phyloP scores from a whole-genome alignment of 306 rosid species.

The Senna siamea region DNA sequence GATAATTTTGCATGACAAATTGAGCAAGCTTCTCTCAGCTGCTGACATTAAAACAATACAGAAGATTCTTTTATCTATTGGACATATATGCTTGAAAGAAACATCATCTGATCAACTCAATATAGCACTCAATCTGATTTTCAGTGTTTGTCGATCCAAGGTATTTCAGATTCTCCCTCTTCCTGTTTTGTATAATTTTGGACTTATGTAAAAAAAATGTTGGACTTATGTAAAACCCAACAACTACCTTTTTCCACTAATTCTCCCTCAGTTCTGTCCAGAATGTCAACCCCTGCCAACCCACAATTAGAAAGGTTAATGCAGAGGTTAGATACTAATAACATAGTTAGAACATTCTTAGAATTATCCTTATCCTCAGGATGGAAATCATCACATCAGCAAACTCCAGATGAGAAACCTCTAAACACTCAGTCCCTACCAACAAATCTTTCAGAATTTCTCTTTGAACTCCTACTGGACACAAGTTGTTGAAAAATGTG shows the following conservation, averaged over 20 bases:
- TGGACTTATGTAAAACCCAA: not conserved
- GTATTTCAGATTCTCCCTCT: slow-evolving; percentile 43
- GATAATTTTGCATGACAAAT: slow-evolving; percentile 59
- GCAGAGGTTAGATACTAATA: not conserved
- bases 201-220: slow-evolving; percentile 7
- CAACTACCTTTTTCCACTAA: no score
- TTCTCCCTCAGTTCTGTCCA: no score
- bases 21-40: slow-evolving; percentile 74
- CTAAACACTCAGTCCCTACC: not conserved
- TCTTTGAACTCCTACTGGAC: not conserved
- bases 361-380: not conserved
- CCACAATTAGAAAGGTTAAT: not conserved
- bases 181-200: slow-evolving; percentile 17
- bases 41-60: slow-evolving; percentile 82
- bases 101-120: slow-evolving; percentile 71
- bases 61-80: slow-evolving; percentile 78
- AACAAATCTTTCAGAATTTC: not conserved
- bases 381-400: not conserved
- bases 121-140: slow-evolving; percentile 69
- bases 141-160: slow-evolving; percentile 84
- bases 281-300: no score
- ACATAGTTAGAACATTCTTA: not conserved
- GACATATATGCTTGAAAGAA: slow-evolving; percentile 84
- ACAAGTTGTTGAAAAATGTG: not conserved
- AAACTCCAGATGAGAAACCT: slow-evolving; percentile 3